Conservation (phyloP, 2,329 filamentous ascomycete species). For the Fonsecaea monophora region DNA sequence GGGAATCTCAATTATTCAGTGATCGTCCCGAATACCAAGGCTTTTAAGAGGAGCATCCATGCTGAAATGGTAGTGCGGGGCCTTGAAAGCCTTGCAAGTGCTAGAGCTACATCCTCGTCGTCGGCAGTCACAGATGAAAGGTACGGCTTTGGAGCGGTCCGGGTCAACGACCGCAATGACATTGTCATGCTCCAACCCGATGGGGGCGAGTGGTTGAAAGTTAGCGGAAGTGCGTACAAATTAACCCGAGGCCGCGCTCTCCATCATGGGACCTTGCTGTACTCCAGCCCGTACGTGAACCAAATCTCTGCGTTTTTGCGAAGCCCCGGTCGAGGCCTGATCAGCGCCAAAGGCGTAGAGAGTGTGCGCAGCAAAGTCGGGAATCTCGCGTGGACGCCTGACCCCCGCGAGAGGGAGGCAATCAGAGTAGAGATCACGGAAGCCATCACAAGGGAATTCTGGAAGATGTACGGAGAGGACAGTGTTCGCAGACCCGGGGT, state of each 20-base stretch:
- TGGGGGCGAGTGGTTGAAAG: constrained; percentile 66
- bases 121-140: not conserved
- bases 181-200: constrained; percentile 72
- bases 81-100: constrained; percentile 54
- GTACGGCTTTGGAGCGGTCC: constrained; percentile 63
- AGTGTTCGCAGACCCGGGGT: not conserved
- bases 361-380: constrained; percentile 85
- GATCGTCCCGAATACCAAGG: constrained; percentile 72
- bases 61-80: constrained; percentile 93
- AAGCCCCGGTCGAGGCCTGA: constrained; percentile 77
- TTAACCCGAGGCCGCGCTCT: constrained; percentile 79
- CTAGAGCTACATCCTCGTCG: constrained; percentile 38
- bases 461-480: constrained; percentile 28
- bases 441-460: constrained; percentile 33
- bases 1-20: constrained; percentile 97
- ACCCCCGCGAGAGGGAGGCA: constrained; percentile 6
- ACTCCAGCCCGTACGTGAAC: constrained; percentile 76
- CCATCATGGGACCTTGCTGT: constrained; percentile 90
- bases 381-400: constrained; percentile 65
- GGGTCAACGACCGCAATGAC: constrained; percentile 90
- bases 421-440: constrained; percentile 26
- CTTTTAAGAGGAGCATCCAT: constrained; percentile 84
- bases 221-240: constrained; percentile 95
- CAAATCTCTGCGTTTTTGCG: constrained; percentile 73
- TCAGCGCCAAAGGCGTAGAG: constrained; percentile 84